Evolutionary conservation across 2,329 filamentous ascomycete genomes (phyloP), one percentile per base, ranked within the genome.

Genomic region (Stagonosporopsis cucurbitacearum): DNA sequence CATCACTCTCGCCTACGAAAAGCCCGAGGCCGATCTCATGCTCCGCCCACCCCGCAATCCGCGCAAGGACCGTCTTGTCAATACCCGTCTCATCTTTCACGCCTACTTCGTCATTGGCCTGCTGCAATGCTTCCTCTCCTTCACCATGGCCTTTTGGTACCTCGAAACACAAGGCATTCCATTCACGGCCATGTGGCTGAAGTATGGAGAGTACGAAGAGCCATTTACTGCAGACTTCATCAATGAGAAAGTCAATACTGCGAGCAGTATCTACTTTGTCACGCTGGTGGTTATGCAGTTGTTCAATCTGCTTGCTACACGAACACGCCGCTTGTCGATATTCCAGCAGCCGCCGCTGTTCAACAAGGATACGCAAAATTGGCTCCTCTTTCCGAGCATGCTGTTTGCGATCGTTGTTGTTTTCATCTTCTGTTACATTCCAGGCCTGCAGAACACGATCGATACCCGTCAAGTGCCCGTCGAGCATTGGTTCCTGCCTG

Each of bases 271-370:
- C 57, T 93, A 93, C 74, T 93, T 93, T 65, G 84, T 92, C 63
- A 93, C 88, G 56, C 78, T 94, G 20, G 90, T 94, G 2, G 86
- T 93, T 44, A 91, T 93, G 88, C 88, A 91, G 80, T 88, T 87
- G 80, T 92, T 92, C 79, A 91, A 89, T 69, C 79, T 92, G 4
- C 82, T 92, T 67, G 86, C 86, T 1, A 81, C 90, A 5, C 82
- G 89, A 15, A 93, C 80, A 62, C 63, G 78, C 69, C 68, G 83
- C 69, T 55, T 86, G 66, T 78, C 84, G 51, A 84, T 93, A 60
- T 86, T 93, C 72, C 87, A 91, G 68, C 89, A 92, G 63, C 86
- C 87, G 3, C 89, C 89, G 0, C 53, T 74, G 0, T 86, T 88
- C 73, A 88, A 88, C 70, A 83, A 81, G 64, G 70, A 76, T 11